Base-by-base conservation (phyloP, 2,329 filamentous ascomycete genomes). In the Arachnomyces sp. region DNA sequence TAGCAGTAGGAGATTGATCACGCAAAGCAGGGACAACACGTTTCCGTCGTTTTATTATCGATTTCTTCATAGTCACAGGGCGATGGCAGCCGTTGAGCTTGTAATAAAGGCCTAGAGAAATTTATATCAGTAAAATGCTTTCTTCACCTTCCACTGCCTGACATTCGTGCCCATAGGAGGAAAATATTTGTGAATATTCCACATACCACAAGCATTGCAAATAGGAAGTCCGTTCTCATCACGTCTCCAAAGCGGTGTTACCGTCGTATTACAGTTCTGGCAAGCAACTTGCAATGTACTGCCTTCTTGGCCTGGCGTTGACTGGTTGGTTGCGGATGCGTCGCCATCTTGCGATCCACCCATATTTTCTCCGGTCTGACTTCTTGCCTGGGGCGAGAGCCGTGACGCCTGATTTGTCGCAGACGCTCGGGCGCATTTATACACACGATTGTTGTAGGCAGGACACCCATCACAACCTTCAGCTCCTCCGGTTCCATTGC, bases 21-120 rank as follows among this genome's bases (percentile, higher is more conserved):
- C 68, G 63, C 17, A 78, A 69, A 13, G 85, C 87, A 13, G 90
- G 89, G 32, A 96, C 89, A 4, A 96, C 88, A 43, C 92, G 82
- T 72, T 96, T 96, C 45, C 92, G 77, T 46, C 92, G 79, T 65
- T 98, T 96, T 61, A 98, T 98, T 17, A 94, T 85, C 3, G 87
- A 84, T 63, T 95, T 96, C 65, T 96, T 98, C 92, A 98, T 96
- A n/a, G 87, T 87, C 4, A 92, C 86, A 0, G 92, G 92, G 31
- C 92, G 78, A 62, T 95, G 90, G 21, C 88, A 81, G 40, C 89
- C 89, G 59, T 98, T 92, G 2, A 98, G 78, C 63, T 96, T 96
- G 68, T 93, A 88, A 62, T 98, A 98, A 3, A 98, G 70, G 3
- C 90, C 88, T 95, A 50, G 3, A 37, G 35, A 9, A 25, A 25